A percentile compares a stretch with the other conserved stretches of the same genome.
Conservation (phyloP, 1,284 basidiomycete genomes). For the Cryptococcus sp. region DNA sequence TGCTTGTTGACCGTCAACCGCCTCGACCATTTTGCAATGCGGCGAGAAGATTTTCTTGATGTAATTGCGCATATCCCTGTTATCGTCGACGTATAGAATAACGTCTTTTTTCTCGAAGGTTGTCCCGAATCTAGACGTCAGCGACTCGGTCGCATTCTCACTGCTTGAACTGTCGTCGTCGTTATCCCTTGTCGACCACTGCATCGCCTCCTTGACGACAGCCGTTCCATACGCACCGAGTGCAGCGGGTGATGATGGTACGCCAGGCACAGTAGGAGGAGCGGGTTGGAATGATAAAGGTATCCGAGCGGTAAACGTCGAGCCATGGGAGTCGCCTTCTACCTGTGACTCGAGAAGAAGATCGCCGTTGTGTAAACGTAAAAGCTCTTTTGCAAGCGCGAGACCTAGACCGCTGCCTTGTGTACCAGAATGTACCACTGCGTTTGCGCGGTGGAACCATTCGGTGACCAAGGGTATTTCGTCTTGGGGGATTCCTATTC, state of each 20-base stretch:
- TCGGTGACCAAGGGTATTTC: conserved; percentile 18
- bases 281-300: conserved; percentile 8
- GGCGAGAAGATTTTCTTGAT: conserved; percentile 31
- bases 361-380: conserved; percentile 46
- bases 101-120: conserved; percentile 30
- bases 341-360: conserved; percentile 34
- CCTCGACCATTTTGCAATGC: conserved; percentile 44
- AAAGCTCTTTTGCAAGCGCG: conserved; percentile 31
- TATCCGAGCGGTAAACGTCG: conserved; percentile 22
- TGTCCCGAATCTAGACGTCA: background rate
- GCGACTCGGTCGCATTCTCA: background rate
- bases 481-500: conserved; percentile 40
- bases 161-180: background rate
- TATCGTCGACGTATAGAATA: conserved; percentile 35
- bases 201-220: conserved; percentile 16
- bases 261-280: background rate
- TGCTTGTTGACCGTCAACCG: conserved; percentile 43
- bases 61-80: conserved; percentile 34
- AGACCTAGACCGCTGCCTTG: conserved; percentile 21
- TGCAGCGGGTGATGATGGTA: background rate
- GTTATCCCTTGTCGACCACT: conserved; percentile 3
- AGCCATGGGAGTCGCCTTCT: conserved; percentile 29
- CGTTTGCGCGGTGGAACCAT: conserved; percentile 20
- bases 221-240: conserved; percentile 24
- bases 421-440: conserved; percentile 20